Percentiles rank a stretch among this genome's conserved stretches.
phyloP scores from a whole-genome alignment of 306 rosid genomes.

The Alnus glutinosa region DNA sequence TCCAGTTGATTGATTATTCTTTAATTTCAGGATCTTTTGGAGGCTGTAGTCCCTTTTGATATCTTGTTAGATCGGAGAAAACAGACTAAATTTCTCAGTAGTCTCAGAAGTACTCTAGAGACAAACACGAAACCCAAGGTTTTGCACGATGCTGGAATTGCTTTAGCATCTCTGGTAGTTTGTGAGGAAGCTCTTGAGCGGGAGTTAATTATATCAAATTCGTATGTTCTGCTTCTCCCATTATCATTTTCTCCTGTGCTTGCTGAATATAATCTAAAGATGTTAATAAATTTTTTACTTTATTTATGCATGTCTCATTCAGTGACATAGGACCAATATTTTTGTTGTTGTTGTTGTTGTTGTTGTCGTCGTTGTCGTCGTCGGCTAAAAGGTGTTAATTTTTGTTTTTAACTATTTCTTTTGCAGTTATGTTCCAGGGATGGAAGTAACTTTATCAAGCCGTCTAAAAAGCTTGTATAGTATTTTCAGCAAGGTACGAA shows the following conservation, averaged over 20 bases:
- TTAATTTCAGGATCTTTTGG: conserved; percentile 82
- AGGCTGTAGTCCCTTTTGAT: conserved; percentile 92
- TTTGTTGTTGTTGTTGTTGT: not conserved
- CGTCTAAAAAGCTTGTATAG: conserved; percentile 91
- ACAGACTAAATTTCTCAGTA: conserved; percentile 61
- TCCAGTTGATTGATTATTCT: conserved; percentile 6
- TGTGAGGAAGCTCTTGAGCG: conserved; percentile 95
- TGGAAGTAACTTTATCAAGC: conserved; percentile 94
- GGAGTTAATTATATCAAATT: conserved; percentile 85
- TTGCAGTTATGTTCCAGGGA: conserved; percentile 94
- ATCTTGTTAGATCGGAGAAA: conserved; percentile 75
- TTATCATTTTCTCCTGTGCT: conserved; percentile 33
- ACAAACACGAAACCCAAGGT: conserved; percentile 65
- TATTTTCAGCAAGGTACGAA: conserved; percentile 84
- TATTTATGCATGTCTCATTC: not conserved
- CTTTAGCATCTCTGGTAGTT: conserved; percentile 77
- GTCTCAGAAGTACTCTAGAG: conserved; percentile 47
- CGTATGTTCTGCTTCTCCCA: conserved; percentile 62
- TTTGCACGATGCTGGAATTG: conserved; percentile 78
- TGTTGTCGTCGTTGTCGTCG: not conserved
- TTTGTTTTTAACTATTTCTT: conserved; percentile 24
- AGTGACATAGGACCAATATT: not conserved
- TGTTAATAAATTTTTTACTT: not conserved
- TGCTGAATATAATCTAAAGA: conserved; percentile 12
- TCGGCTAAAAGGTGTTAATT: conserved; percentile 3